Evolutionary conservation across 805 yeast genomes (phyloP).

Genomic region (Starmerella lactis-condensi): DNA sequence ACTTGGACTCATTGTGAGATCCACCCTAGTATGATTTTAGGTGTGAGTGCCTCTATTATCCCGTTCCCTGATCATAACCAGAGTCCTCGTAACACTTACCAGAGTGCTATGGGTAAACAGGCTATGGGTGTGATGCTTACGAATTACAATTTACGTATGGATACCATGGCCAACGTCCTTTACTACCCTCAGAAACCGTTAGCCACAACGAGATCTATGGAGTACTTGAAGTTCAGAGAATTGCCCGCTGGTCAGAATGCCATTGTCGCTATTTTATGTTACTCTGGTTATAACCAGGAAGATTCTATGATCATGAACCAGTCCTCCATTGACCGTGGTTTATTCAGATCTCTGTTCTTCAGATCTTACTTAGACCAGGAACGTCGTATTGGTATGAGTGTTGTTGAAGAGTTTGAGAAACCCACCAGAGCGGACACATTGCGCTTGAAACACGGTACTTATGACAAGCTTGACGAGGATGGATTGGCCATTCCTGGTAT

Average conservation of each 20-base stretch:
- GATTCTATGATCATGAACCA: constrained; percentile 99
- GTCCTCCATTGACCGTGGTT: constrained; percentile 88
- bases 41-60: constrained; percentile 95
- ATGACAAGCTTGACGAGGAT: constrained; percentile 94
- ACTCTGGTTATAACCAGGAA: constrained; percentile 97
- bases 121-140: constrained; percentile 98
- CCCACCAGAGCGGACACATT: constrained; percentile 89
- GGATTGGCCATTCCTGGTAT: constrained; percentile 97
- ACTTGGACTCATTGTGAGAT: constrained; percentile 98
- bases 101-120: constrained; percentile 99
- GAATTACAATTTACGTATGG: constrained; percentile 93
- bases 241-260: constrained; percentile 99
- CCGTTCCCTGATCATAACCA: constrained; percentile 99
- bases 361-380: constrained; percentile 98
- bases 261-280: constrained; percentile 92
- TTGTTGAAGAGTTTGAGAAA: constrained; percentile 92
- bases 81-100: constrained; percentile 97
- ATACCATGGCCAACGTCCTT: constrained; percentile 94
- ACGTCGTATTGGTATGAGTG: constrained; percentile 94
- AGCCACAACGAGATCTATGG: constrained; percentile 97
- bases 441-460: constrained; percentile 92
- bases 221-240: constrained; percentile 88
- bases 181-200: constrained; percentile 96
- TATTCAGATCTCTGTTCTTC: constrained; percentile 88
- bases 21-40: constrained; percentile 96